Percentiles rank a stretch among this genome's conserved stretches.
Conservation (phyloP, 2,329 filamentous ascomycete genomes). For the Chaetomium sp. region DNA sequence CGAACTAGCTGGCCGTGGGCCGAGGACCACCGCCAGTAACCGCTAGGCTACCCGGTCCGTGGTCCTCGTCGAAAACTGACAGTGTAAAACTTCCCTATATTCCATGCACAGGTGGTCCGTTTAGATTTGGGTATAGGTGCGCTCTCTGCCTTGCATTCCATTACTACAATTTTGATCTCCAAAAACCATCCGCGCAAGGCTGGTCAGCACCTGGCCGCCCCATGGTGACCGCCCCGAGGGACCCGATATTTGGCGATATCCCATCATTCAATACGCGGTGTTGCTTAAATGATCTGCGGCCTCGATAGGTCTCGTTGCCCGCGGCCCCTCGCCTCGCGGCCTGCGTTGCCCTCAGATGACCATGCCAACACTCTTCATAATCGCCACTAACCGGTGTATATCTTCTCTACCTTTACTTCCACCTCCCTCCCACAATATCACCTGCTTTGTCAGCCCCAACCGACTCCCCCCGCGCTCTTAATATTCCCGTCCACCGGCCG, state of each 20-base stretch:
- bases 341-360: not conserved
- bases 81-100: too few relatives aligned
- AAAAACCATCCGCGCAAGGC: too few relatives aligned
- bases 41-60: too few relatives aligned
- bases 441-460: not conserved
- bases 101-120: too few relatives aligned
- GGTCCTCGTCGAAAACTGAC: too few relatives aligned
- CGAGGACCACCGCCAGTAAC: too few relatives aligned
- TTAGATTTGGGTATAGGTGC: too few relatives aligned
- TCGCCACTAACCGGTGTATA: not conserved
- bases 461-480: not conserved
- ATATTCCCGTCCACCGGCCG: not conserved
- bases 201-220: not conserved
- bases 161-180: not conserved
- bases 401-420: not conserved
- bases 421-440: not conserved
- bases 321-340: not conserved
- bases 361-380: not conserved
- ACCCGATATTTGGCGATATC: not conserved
- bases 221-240: not conserved
- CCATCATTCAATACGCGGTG: not conserved
- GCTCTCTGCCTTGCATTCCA: not conserved
- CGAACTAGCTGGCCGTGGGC: too few relatives aligned
- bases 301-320: not conserved
- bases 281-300: conserved; percentile 7